A percentile compares a stretch with the other conserved stretches of the same genome.
Conservation (phyloP, 345 rosid genomes). For the Stellera chamaejasme region DNA sequence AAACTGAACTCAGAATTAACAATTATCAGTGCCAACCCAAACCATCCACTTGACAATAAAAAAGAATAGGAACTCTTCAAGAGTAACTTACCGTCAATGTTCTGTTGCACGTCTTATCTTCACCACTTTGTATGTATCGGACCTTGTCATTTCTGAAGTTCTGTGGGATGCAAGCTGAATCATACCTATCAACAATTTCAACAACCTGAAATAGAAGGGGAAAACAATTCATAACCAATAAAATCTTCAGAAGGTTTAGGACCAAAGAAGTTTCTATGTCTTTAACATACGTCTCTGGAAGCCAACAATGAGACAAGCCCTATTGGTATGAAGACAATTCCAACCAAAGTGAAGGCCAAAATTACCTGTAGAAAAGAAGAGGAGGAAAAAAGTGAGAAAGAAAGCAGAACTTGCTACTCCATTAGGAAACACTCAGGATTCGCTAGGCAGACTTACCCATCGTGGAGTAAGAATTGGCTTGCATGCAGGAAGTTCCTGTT, state of each 20-base stretch:
- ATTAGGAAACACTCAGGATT: no score
- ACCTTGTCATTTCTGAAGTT: conserved; percentile 39
- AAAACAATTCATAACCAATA: conserved; percentile 4
- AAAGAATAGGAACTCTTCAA: not conserved
- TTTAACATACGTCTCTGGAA: conserved; percentile 66
- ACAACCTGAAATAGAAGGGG: conserved; percentile 50
- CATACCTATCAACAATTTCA: conserved; percentile 81
- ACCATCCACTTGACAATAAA: no score
- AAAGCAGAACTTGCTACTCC: no score
- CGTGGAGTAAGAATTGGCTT: conserved; percentile 94
- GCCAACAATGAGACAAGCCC: conserved; percentile 88
- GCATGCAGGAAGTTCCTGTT: conserved; percentile 98
- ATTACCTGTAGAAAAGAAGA: conserved; percentile 50
- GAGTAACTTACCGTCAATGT: conserved; percentile 40
- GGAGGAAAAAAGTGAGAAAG: no score
- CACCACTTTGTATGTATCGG: conserved; percentile 50
- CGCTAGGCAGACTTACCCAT: conserved; percentile 49
- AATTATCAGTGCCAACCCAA: no score
- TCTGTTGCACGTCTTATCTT: conserved; percentile 45
- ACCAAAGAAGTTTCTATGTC: not conserved
- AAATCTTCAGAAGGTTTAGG: not conserved
- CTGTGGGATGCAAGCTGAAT: conserved; percentile 54
- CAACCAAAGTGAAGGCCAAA: conserved; percentile 73
- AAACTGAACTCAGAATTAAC: no score
- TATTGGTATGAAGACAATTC: conserved; percentile 88